phyloP scores from a whole-genome alignment of 257 asterid species.

The Plantago elongata region DNA sequence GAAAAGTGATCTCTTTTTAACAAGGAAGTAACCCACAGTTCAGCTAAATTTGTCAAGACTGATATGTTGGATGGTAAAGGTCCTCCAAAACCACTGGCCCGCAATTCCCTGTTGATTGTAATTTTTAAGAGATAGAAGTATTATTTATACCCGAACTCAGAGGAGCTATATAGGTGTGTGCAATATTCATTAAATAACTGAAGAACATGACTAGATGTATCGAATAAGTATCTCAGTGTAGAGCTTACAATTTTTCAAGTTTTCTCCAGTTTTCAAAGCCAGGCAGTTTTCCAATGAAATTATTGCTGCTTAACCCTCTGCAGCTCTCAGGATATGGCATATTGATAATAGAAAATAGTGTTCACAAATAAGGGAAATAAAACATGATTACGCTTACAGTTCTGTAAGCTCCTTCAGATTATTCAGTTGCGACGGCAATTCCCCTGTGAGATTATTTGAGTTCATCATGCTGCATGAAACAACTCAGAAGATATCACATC shows the following conservation, averaged over 20 bases:
- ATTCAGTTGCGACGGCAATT: not conserved
- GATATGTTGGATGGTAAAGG: constrained; percentile 55
- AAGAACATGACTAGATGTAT: not conserved
- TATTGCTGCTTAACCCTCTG: constrained; percentile 57
- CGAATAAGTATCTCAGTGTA: constrained; percentile 2
- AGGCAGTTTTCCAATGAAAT: constrained; percentile 49
- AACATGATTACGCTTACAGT: not conserved
- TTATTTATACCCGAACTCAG: too few relatives aligned
- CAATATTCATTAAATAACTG: not conserved
- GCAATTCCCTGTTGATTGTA: constrained; percentile 41
- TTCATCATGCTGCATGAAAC: not conserved
- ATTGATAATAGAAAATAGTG: not conserved
- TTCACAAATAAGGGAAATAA: not conserved
- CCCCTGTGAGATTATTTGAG: constrained; percentile 2
- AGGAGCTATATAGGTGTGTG: too few relatives aligned
- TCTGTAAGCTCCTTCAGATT: not conserved
- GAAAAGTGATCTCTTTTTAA: not conserved
- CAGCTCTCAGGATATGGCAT: not conserved
- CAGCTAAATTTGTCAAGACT: constrained; percentile 34
- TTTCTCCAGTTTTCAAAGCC: constrained; percentile 36
- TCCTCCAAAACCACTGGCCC: constrained; percentile 59
- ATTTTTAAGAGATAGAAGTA: too few relatives aligned
- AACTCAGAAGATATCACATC: not conserved
- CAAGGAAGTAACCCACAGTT: constrained; percentile 36
- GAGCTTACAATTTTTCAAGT: constrained; percentile 46